Base-by-base conservation (phyloP, 176 grass and related monocot species). In the Eleusine indica region DNA sequence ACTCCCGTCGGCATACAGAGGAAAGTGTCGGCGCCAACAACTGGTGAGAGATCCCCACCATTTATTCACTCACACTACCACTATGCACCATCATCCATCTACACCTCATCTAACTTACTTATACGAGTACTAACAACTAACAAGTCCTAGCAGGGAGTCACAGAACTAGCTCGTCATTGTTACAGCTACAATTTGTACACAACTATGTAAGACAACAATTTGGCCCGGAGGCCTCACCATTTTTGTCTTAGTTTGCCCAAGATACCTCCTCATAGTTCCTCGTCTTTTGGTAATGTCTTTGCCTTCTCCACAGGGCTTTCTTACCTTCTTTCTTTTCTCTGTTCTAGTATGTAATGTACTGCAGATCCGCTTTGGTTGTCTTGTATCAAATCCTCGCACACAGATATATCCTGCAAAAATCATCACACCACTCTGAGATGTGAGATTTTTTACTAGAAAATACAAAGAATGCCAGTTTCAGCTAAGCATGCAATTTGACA, bases 331-430 rank as follows among this genome's bases (percentile, higher is more conserved):
- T 85, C 76, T 64, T 85, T 42, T 80, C 46, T 1, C 41, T 46
- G 7, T 32, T 70, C 44, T 72, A 68, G 37, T 58, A 82, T 89
- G 83, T 56, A 89, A 54, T 38, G 54, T 22, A 29, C 67, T 1
- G 1, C 88, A 73, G 41, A 90, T 6, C 9, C 19, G 73, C 73
- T 4, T 65, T 0, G 83, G 78, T 21, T 19, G 40, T 58, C 83
- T 47, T 19, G 56, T 78, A 3, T 86, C 39, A 3, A 86, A 86
- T n/a, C 66, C 73, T 73, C 88, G 76, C 40, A 90, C 83, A 41
- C 88, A 90, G 35, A 90, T 13, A 60, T 78, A 82, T 73, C 88
- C 88, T 90, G 73, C 13, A 48, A 73, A 48, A 38, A 17, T 22
- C 7, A 35, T 12, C 14, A 46, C 2, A 9, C 3, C 6, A 32